A percentile compares a stretch with the other conserved stretches of the same genome.
Conservation (phyloP, 352 stramenopile genomes). For the Globisporangium yorkense region DNA sequence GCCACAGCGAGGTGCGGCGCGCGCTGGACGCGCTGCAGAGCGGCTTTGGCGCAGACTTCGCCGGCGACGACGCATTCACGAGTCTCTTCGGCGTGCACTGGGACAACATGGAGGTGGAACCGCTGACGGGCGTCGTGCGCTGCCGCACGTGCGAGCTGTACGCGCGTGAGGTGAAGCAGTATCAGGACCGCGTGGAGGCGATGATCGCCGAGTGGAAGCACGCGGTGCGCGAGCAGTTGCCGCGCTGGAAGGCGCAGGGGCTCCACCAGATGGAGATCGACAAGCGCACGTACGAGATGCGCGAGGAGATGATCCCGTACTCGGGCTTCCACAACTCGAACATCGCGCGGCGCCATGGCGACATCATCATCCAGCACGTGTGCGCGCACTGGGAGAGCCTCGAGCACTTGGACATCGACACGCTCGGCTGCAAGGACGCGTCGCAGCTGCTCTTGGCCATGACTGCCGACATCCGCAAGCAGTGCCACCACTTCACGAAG, state of each 20-base stretch:
- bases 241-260: slow-evolving; percentile 36
- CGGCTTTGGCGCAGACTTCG: slow-evolving; percentile 11
- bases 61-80: slow-evolving; percentile 19
- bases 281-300: slow-evolving; percentile 47
- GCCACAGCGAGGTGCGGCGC: neutral
- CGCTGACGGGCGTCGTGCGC: slow-evolving; percentile 20
- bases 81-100: slow-evolving; percentile 59
- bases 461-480: slow-evolving; percentile 45
- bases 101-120: slow-evolving; percentile 45
- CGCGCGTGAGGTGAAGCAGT: slow-evolving; percentile 33
- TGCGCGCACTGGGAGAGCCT: slow-evolving; percentile 36
- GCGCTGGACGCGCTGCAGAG: slow-evolving; percentile 9
- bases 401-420: slow-evolving; percentile 38
- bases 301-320: slow-evolving; percentile 54
- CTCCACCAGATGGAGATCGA: slow-evolving; percentile 65
- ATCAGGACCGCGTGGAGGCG: slow-evolving; percentile 34
- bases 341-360: slow-evolving; percentile 39
- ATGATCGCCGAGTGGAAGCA: slow-evolving; percentile 41
- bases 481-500: slow-evolving; percentile 46
- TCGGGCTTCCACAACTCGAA: slow-evolving; percentile 52
- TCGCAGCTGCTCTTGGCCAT: slow-evolving; percentile 37
- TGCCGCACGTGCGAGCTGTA: slow-evolving; percentile 42
- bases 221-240: slow-evolving; percentile 25
- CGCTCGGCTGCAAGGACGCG: slow-evolving; percentile 34
- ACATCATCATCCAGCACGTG: slow-evolving; percentile 56